phyloP scores from a whole-genome alignment of 2,329 filamentous ascomycete genomes.

The Diaporthe vexans region DNA sequence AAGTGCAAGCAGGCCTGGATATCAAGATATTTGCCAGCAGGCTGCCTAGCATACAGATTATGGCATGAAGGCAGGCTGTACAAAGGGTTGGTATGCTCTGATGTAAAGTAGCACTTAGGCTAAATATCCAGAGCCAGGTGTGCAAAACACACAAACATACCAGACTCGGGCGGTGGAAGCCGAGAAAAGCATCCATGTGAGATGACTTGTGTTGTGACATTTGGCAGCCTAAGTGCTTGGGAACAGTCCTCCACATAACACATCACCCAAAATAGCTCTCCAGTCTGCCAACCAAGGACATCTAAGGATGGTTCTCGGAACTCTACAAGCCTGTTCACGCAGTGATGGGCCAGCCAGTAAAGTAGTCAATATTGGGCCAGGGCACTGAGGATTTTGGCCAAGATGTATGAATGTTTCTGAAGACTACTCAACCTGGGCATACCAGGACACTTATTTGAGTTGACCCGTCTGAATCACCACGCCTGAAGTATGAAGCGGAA shows the following conservation, averaged over 20 bases:
- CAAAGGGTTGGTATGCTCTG: no score
- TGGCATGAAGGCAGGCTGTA: neutral
- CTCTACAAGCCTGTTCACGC: neutral
- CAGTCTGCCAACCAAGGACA: no score
- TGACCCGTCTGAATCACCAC: neutral
- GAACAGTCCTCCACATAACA: neutral
- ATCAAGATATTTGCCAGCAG: neutral
- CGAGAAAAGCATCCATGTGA: neutral
- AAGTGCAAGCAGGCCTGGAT: neutral
- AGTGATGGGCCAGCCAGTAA: neutral
- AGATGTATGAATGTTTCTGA: neutral
- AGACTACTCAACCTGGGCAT: no score
- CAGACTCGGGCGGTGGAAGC: neutral
- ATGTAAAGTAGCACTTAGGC: neutral
- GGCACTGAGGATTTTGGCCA: neutral
- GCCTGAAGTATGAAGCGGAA: neutral
- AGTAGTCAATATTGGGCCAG: neutral
- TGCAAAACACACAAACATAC: neutral
- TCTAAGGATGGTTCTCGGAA: no score
- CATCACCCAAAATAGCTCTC: neutral
- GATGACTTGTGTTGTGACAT: neutral
- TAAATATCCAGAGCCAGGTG: neutral
- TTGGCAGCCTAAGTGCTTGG: neutral
- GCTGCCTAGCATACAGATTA: neutral
- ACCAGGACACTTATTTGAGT: neutral